A percentile compares a stretch with the other conserved stretches of the same genome.
Evolutionary conservation across 2,329 filamentous ascomycete genomes (phyloP).

Genomic region (Corynespora cassiicola): DNA sequence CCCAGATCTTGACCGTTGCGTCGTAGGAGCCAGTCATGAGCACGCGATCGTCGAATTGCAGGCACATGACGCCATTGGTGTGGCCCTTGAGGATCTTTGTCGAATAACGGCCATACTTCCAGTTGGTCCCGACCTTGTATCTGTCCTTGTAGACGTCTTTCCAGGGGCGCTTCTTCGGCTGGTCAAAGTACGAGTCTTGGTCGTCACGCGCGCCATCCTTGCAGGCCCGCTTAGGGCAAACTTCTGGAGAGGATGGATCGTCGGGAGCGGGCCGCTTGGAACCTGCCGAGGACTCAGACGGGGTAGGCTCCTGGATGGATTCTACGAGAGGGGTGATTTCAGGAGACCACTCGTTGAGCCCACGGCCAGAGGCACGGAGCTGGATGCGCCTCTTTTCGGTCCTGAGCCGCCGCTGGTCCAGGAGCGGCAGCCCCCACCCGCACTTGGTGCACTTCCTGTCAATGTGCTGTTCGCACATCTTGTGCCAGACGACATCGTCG

Average conservation of each 20-base stretch:
- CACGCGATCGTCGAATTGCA: conserved; percentile 85
- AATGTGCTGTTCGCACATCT: conserved; percentile 97
- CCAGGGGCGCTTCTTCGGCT: conserved; percentile 71
- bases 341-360: conserved; percentile 61
- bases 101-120: conserved; percentile 91
- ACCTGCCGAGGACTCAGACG: conserved; percentile 20
- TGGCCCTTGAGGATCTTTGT: conserved; percentile 86
- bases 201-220: conserved; percentile 33
- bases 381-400: conserved; percentile 88
- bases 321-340: conserved; percentile 58
- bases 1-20: conserved; percentile 93
- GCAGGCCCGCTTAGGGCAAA: conserved; percentile 43
- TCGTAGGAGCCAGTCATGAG: conserved; percentile 96
- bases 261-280: conserved; percentile 40
- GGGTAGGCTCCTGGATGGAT: conserved; percentile 11
- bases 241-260: conserved; percentile 27
- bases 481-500: conserved; percentile 96
- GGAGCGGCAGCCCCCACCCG: conserved; percentile 88
- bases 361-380: conserved; percentile 67
- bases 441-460: conserved; percentile 93
- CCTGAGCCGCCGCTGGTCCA: conserved; percentile 86
- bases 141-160: conserved; percentile 96
- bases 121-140: conserved; percentile 95
- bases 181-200: conserved; percentile 57
- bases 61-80: conserved; percentile 82